Conservation (phyloP, 768 basidiomycete genomes). For the Kwoniella sp. region DNA sequence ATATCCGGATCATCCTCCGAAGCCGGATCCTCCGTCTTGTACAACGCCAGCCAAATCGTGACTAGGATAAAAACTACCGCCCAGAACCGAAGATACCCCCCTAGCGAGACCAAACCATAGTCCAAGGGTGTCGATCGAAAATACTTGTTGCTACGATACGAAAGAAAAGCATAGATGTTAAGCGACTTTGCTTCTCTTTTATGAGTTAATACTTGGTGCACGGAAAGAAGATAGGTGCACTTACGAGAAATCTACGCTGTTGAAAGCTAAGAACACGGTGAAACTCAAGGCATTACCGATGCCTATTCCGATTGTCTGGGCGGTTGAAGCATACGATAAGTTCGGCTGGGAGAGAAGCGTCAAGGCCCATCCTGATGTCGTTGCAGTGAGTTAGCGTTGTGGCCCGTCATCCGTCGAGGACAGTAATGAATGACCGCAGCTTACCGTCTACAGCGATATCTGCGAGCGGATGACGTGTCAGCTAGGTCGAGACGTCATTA, state of each 20-base stretch:
- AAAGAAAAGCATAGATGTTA: neutral
- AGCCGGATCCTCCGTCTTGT: slow-evolving; percentile 89
- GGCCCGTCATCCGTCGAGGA: neutral
- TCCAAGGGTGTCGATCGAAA: slow-evolving; percentile 58
- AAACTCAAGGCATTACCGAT: slow-evolving; percentile 94
- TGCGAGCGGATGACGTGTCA: slow-evolving; percentile 63
- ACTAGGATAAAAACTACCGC: slow-evolving; percentile 75
- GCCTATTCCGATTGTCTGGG: slow-evolving; percentile 95
- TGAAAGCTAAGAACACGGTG: slow-evolving; percentile 95
- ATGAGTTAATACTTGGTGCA: slow-evolving; percentile 58
- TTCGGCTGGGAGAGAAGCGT: slow-evolving; percentile 82
- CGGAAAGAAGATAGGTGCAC: slow-evolving; percentile 19
- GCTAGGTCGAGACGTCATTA: neutral
- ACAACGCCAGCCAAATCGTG: slow-evolving; percentile 83
- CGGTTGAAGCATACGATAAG: slow-evolving; percentile 93
- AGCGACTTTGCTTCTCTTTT: neutral
- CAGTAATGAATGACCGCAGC: too few species aligned
- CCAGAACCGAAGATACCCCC: slow-evolving; percentile 85
- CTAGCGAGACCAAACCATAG: slow-evolving; percentile 62
- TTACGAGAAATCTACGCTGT: slow-evolving; percentile 86
- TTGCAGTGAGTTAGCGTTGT: neutral
- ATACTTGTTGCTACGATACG: slow-evolving; percentile 58
- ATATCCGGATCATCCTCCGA: slow-evolving; percentile 73
- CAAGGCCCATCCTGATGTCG: slow-evolving; percentile 58
- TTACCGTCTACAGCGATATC: slow-evolving; percentile 94